A percentile compares a stretch with the other conserved stretches of the same genome.
Evolutionary conservation across 495 filamentous ascomycete species (phyloP).

Genomic region (Podospora appendiculata): DNA sequence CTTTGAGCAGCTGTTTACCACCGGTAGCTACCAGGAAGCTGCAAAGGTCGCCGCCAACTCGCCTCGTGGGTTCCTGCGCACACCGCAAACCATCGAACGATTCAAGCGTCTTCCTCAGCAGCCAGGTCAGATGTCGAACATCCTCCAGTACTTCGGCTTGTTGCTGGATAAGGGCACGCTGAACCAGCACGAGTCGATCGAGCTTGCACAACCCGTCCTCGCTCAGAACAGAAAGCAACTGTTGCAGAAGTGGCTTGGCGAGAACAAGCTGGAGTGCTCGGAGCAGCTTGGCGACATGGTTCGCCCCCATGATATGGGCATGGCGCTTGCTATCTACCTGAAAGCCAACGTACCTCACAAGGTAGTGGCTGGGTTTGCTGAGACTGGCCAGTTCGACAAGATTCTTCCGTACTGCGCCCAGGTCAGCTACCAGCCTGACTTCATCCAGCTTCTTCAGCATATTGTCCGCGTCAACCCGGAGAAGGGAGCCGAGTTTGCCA

Average conservation of each 20-base stretch:
- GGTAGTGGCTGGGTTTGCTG: slow-evolving; percentile 88
- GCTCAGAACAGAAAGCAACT: slow-evolving; percentile 91
- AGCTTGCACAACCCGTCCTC: slow-evolving; percentile 86
- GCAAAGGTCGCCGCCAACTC: slow-evolving; percentile 96
- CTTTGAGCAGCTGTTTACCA: slow-evolving; percentile 74
- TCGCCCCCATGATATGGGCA: slow-evolving; percentile 74
- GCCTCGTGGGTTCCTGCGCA: slow-evolving; percentile 89
- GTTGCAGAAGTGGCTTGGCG: slow-evolving; percentile 93
- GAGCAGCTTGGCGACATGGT: slow-evolving; percentile 95
- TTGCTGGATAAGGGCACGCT: slow-evolving; percentile 89
- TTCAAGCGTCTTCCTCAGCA: slow-evolving; percentile 80
- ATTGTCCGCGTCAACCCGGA: slow-evolving; percentile 90
- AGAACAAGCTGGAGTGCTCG: slow-evolving; percentile 90
- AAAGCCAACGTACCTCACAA: slow-evolving; percentile 83
- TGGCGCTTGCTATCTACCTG: slow-evolving; percentile 81
- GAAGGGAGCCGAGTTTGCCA: slow-evolving; percentile 91
- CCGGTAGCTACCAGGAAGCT: slow-evolving; percentile 74
- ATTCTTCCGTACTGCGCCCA: slow-evolving; percentile 85
- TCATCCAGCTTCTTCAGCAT: slow-evolving; percentile 79
- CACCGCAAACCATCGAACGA: slow-evolving; percentile 83
- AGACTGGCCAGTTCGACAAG: slow-evolving; percentile 92
- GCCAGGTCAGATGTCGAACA: slow-evolving; percentile 76
- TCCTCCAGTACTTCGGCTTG: slow-evolving; percentile 97
- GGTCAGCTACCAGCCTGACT: slow-evolving; percentile 83
- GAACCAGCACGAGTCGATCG: slow-evolving; percentile 88